Conservation (phyloP, 2,329 filamentous ascomycete species). For the Hypocreales sp. region DNA sequence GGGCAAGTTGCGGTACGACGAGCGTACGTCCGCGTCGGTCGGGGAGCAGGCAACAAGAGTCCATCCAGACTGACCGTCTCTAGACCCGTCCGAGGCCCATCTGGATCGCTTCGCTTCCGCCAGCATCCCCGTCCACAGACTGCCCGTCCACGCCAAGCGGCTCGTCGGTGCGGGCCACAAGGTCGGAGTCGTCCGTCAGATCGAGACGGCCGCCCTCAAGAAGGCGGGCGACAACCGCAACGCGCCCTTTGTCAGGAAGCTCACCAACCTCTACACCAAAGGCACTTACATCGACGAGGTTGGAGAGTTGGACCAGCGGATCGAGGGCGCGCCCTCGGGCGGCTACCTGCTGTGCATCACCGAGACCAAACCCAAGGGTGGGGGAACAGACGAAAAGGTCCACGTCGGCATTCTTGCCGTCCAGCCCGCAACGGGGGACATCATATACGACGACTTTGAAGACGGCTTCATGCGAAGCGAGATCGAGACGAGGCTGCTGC, state of each 20-base stretch:
- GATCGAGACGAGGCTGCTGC: conserved; percentile 84
- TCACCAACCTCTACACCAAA: conserved; percentile 96
- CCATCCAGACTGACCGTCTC: conserved; percentile 2
- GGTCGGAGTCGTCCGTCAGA: conserved; percentile 84
- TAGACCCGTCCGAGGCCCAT: conserved; percentile 79
- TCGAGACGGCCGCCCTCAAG: conserved; percentile 91
- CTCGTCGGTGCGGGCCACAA: conserved; percentile 88
- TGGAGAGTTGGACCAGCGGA: conserved; percentile 52
- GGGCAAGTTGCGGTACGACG: conserved; percentile 86
- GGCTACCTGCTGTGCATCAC: conserved; percentile 93
- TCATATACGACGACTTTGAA: conserved; percentile 90
- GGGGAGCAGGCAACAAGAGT: too few relatives aligned
- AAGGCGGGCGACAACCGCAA: conserved; percentile 91
- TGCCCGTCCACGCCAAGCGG: conserved; percentile 88
- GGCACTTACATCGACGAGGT: conserved; percentile 93
- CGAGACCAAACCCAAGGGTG: conserved; percentile 63
- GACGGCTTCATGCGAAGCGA: conserved; percentile 97
- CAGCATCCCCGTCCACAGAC: conserved; percentile 81
- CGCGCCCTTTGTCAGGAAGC: conserved; percentile 76
- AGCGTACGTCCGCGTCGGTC: conserved; percentile 57
- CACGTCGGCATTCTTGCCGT: conserved; percentile 86
- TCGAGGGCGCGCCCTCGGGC: conserved; percentile 34
- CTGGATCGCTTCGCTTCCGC: conserved; percentile 85
- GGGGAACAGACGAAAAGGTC: conserved; percentile 83
- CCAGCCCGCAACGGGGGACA: conserved; percentile 87